Base-by-base conservation (phyloP, 345 rosid genomes). In the Populus nigra region DNA sequence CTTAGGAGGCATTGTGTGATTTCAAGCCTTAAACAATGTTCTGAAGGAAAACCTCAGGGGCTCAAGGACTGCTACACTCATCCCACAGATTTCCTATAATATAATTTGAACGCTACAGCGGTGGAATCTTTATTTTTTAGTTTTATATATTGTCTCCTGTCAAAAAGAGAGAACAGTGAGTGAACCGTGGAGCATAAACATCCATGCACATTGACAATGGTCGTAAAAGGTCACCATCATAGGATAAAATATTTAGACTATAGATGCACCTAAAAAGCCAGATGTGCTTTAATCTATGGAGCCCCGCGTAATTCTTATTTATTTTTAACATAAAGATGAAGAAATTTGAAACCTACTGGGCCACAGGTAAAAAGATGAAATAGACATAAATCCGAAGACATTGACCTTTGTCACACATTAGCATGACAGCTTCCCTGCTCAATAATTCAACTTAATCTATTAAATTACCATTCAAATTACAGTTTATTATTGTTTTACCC, bases 361-460 rank as follows among this genome's bases (percentile, higher is more conserved):
- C 76, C 78, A 4, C 31, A n/a, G 5, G 3, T 43, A 27, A 35
- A 74, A 82, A 73, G 72, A 38, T 69, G 75, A 61, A 76, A 23
- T 27, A 35, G 71, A 76, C 66, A 72, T 11, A 38, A 49, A 27
- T 50, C 70, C 47, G 18, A 47, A 12, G 81, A 65, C 73, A 55
- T 65, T 82, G 75, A 68, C 84, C 35, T 33, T 68, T 63, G 12
- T 20, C 41, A 22, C 23, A 31, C 70, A 17, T 33, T 17, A 16
- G 31, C 75, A 9, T 67, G 70, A 35, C 41, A 35, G 11, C 65
- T 23, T 33, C n/a, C 47, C 50, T 22, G 36, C 1, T 2, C 78
- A 45, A 77, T n/a, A 62, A 69, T 77, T 77, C 74, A 67, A 57
- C 68, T 36, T 63, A 50, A 57, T 35, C 55, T 36, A 18, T 35